A percentile compares a stretch with the other conserved stretches of the same genome.
Conservation (phyloP, 148 eudicot genomes). For the Fagopyrum esculentum region DNA sequence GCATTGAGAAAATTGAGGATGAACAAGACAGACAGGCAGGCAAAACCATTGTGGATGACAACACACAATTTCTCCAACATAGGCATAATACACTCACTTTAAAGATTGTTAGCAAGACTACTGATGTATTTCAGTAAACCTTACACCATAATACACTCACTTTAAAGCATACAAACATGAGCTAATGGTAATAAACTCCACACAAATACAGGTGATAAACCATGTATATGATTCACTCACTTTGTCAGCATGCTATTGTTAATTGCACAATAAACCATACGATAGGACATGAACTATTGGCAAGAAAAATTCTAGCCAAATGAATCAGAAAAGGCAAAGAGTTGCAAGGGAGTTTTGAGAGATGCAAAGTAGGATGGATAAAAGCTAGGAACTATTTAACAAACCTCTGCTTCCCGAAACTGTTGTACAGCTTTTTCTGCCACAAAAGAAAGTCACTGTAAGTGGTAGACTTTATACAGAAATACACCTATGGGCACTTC, state of each 20-base stretch:
- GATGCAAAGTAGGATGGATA: background rate
- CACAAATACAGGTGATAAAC: too few relatives aligned
- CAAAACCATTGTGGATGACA: background rate
- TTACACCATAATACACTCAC: background rate
- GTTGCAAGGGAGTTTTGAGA: background rate
- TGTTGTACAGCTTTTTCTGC: conserved; percentile 41
- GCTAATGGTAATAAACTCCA: background rate
- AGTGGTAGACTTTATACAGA: background rate
- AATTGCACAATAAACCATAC: background rate
- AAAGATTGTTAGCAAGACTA: background rate
- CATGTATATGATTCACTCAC: background rate
- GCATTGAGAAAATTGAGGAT: background rate
- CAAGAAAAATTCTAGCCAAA: background rate
- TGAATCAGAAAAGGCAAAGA: background rate
- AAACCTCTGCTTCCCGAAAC: conserved; percentile 38
- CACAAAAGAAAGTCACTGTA: conserved; percentile 13
- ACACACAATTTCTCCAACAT: too few relatives aligned
- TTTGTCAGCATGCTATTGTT: too few relatives aligned
- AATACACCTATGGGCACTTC: background rate
- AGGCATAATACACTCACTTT: too few relatives aligned
- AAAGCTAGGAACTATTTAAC: conserved; percentile 10
- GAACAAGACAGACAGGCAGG: background rate
- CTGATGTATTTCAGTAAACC: background rate
- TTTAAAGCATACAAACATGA: background rate
- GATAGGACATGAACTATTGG: background rate